Conservation (phyloP, 164 flowering plant species). For the Berberis vulgaris region DNA sequence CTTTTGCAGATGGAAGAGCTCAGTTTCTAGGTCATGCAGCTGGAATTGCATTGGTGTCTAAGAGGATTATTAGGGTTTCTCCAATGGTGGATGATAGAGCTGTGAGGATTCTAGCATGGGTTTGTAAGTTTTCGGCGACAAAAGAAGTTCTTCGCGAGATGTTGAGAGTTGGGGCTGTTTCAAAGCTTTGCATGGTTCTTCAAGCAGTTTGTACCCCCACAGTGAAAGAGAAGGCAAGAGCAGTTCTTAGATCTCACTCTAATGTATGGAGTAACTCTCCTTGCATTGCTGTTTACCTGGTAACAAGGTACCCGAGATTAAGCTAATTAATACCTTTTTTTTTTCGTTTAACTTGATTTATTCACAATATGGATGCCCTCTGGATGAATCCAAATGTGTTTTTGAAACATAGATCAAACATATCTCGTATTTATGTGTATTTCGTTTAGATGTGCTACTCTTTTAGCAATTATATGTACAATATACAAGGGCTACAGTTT, state of each 20-base stretch:
- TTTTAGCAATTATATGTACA: too few species aligned
- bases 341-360: not conserved
- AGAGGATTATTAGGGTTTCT: slow-evolving; percentile 40
- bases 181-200: slow-evolving; percentile 46
- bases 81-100: slow-evolving; percentile 28
- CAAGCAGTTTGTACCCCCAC: slow-evolving; percentile 19
- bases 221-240: slow-evolving; percentile 35
- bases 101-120: slow-evolving; percentile 20
- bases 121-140: slow-evolving; percentile 30
- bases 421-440: too few species aligned
- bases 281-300: slow-evolving; percentile 22
- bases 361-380: not conserved
- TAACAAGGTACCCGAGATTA: slow-evolving; percentile 11
- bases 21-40: slow-evolving; percentile 35
- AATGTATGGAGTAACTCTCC: slow-evolving; percentile 41
- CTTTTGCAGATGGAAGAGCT: slow-evolving; percentile 47
- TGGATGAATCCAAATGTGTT: not conserved
- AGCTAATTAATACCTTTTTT: too few species aligned
- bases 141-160: slow-evolving; percentile 37
- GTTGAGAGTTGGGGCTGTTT: slow-evolving; percentile 39
- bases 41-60: slow-evolving; percentile 38
- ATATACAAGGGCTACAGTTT: not conserved
- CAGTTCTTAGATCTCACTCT: slow-evolving; percentile 31
- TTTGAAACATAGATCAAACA: not conserved
- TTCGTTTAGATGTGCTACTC: too few species aligned